phyloP scores from a whole-genome alignment of 306 rosid species.

The Sicyos edulis region DNA sequence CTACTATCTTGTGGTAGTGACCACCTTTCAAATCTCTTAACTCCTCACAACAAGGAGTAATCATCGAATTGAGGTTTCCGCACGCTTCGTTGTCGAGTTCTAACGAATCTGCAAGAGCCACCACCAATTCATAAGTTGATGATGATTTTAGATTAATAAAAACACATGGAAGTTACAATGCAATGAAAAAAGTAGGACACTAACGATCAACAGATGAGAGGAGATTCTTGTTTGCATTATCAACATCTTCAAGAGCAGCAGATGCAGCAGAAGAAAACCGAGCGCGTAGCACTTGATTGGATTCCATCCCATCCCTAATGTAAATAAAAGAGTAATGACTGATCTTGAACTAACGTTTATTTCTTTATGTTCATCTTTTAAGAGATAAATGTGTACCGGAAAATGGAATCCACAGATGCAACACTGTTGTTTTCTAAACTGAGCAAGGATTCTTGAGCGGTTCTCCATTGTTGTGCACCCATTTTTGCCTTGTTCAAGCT shows the following conservation, averaged over 20 bases:
- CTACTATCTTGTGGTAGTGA: conserved; percentile 81
- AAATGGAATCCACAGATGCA: conserved; percentile 70
- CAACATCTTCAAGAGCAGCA: conserved; percentile 74
- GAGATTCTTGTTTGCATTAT: conserved; percentile 67
- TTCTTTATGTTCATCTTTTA: background rate
- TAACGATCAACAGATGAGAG: conserved; percentile 73
- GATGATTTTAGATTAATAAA: background rate
- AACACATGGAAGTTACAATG: background rate
- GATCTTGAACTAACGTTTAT: conserved; percentile 2
- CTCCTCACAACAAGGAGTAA: conserved; percentile 83
- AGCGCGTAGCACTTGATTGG: conserved; percentile 63
- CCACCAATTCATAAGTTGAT: background rate
- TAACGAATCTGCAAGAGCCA: conserved; percentile 64
- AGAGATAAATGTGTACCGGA: conserved; percentile 48
- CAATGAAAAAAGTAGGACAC: conserved; percentile 35
- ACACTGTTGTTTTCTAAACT: conserved; percentile 65
- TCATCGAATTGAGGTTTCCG: conserved; percentile 72
- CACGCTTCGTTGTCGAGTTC: conserved; percentile 95
- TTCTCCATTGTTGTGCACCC: conserved; percentile 91
- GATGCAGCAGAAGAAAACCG: conserved; percentile 68
- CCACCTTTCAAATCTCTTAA: conserved; percentile 85
- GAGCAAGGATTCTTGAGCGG: conserved; percentile 86
- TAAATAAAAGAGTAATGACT: conserved; percentile 16
- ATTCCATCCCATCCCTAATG: conserved; percentile 75
- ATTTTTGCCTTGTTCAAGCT: conserved; percentile 77